Percentiles rank a stretch among this genome's conserved stretches.
Conservation (phyloP, 2,329 filamentous ascomycete genomes). For the Colletotrichum lini region DNA sequence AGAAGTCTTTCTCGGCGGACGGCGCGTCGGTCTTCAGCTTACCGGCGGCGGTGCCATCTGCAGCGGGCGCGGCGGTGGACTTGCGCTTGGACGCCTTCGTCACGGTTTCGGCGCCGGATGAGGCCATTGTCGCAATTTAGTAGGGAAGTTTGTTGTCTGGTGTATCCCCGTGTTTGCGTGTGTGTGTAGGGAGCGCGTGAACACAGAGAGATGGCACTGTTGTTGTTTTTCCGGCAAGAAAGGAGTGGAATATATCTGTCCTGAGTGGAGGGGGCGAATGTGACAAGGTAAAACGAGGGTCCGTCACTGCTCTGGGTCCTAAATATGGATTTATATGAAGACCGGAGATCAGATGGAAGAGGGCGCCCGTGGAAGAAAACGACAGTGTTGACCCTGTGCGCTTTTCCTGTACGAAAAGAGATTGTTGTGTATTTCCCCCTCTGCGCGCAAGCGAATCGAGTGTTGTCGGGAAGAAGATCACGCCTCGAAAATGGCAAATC, state of each 20-base stretch:
- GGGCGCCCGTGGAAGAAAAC: background rate
- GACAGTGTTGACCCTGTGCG: background rate
- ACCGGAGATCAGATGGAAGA: background rate
- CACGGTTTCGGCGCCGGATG: slow-evolving; percentile 53
- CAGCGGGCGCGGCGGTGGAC: slow-evolving; percentile 28
- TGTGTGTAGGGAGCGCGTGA: background rate
- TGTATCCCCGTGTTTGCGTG: slow-evolving; percentile 3
- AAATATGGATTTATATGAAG: slow-evolving; percentile 12
- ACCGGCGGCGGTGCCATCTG: slow-evolving; percentile 45
- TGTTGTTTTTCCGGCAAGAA: background rate
- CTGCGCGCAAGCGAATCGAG: slow-evolving; percentile 29
- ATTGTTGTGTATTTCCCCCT: slow-evolving; percentile 17
- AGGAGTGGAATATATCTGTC: slow-evolving; percentile 29
- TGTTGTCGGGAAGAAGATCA: slow-evolving; percentile 39
- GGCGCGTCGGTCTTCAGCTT: slow-evolving; percentile 41
- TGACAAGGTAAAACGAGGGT: slow-evolving; percentile 14
- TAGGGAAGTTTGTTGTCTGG: background rate
- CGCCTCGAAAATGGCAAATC: slow-evolving; percentile 41
- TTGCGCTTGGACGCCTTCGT: slow-evolving; percentile 50
- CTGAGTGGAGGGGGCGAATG: slow-evolving; percentile 19
- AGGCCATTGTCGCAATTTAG: slow-evolving; percentile 44
- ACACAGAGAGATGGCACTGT: background rate
- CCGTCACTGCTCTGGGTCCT: slow-evolving; percentile 36
- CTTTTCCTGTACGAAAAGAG: slow-evolving; percentile 6
- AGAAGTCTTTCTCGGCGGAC: slow-evolving; percentile 75